Base-by-base conservation (phyloP, 2,329 filamentous ascomycete species). In the Fusarium domesticum region DNA sequence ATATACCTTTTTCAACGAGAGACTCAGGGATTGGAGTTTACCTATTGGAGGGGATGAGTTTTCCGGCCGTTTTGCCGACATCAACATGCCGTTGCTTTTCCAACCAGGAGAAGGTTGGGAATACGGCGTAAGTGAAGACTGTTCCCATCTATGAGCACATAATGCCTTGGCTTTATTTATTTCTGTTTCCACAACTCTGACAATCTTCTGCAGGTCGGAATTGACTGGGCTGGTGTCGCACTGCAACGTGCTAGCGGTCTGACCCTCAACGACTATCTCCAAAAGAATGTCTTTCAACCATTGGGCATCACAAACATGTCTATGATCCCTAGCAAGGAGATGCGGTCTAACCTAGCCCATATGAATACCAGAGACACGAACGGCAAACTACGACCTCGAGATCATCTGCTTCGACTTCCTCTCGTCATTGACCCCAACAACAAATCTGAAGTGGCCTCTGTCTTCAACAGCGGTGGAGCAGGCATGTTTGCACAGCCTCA, bases 21-120 rank as follows among this genome's bases (percentile, higher is more conserved):
- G 67, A 2, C 56, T 81, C 18, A 56, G 71, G 14, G 64, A 79
- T 12, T 76, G 68, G 62, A 65, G 64, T 2, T 64, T 69, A 11
- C 79, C 79, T 0, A 63, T 67, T 0, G 78, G 79, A 0, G 56
- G 74, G 5, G 77, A 84, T 43, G 81, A 84, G 56, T 79, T 84
- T 54, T 74, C 73, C 0, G 76, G 76, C 1, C 68, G 77, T 6
- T 57, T 73, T 14, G 68, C 70, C 23, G 80, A 80, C 18, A 66
- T 84, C 34, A 56, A 73, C 28, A 59, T 65, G 44, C 78, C 82
- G 1, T 62, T 87, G 14, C 60, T 85, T 1, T 80, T 83, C 51
- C 80, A 87, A 51, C 83, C 84, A 0, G 83, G 83, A 0, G 72
- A 75, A 18, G 68, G 68, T 3, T 87, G 80, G 77, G 72, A 79